A percentile compares a stretch with the other conserved stretches of the same genome.
Evolutionary conservation across 768 basidiomycete genomes (phyloP).

Genomic region (Phallus indusiatus): DNA sequence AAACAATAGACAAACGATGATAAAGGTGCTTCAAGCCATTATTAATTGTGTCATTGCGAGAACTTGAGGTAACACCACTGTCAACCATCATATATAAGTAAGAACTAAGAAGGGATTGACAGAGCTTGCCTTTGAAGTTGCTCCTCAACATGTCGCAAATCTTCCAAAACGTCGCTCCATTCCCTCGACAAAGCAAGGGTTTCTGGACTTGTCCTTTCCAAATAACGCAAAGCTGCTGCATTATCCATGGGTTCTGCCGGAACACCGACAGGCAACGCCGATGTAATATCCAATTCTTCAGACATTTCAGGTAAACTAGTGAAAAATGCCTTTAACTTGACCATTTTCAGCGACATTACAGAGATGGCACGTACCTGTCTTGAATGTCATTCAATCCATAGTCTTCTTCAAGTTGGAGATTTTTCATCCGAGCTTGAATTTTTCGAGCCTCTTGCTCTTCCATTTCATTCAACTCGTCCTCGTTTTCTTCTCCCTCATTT

Average conservation of each 20-base stretch:
- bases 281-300: neutral
- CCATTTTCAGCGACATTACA: neutral
- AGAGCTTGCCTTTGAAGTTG: constrained; percentile 42
- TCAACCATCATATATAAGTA: neutral
- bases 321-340: neutral
- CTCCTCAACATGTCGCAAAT: constrained; percentile 40
- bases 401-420: constrained; percentile 66
- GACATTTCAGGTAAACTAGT: neutral
- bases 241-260: constrained; percentile 45
- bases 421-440: constrained; percentile 65
- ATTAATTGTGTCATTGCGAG: constrained; percentile 37
- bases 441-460: constrained; percentile 83
- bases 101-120: neutral
- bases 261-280: constrained; percentile 15
- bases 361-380: constrained; percentile 21
- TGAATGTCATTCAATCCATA: constrained; percentile 68
- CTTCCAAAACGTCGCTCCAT: constrained; percentile 62
- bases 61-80: constrained; percentile 40
- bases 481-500: constrained; percentile 50
- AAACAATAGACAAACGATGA: constrained; percentile 57
- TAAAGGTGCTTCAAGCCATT: constrained; percentile 74
- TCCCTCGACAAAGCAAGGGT: constrained; percentile 73
- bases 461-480: constrained; percentile 81
- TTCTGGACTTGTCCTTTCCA: constrained; percentile 72
- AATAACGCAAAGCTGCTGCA: constrained; percentile 47